Evolutionary conservation across 2,329 filamentous ascomycete species (phyloP).

Genomic region (Aureobasidium sp.): DNA sequence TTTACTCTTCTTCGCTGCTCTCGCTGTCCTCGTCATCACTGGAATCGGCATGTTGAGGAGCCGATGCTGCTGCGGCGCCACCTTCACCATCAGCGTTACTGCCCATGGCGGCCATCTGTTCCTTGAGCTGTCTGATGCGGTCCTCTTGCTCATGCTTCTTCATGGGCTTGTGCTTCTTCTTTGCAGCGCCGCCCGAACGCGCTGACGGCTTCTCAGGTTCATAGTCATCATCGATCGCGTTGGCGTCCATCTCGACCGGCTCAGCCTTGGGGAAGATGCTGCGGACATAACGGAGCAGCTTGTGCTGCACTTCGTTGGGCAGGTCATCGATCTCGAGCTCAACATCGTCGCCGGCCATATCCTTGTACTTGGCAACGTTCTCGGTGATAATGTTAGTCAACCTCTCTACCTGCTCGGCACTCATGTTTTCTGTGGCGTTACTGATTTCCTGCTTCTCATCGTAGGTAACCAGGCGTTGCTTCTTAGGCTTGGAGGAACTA

Average conservation of each 20-base stretch:
- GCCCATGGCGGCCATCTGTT: constrained; percentile 39
- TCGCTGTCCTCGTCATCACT: constrained; percentile 45
- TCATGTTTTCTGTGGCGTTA: constrained; percentile 46
- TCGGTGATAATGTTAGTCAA: constrained; percentile 86
- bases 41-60: constrained; percentile 24
- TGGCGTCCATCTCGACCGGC: constrained; percentile 25
- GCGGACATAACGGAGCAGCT: constrained; percentile 48
- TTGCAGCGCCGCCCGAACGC: constrained; percentile 38
- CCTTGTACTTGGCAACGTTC: constrained; percentile 65
- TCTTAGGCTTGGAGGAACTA: constrained; percentile 40
- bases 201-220: constrained; percentile 34
- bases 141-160: constrained; percentile 62
- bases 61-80: constrained; percentile 4
- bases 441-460: constrained; percentile 89
- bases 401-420: constrained; percentile 66
- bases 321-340: constrained; percentile 59
- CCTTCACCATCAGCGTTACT: not conserved
- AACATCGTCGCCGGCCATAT: constrained; percentile 49
- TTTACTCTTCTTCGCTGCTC: constrained; percentile 40
- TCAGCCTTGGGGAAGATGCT: constrained; percentile 26
- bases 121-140: constrained; percentile 55
- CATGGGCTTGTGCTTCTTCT: constrained; percentile 71
- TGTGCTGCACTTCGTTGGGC: constrained; percentile 44
- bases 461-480: constrained; percentile 59
- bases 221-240: constrained; percentile 40